Conservation (phyloP, 2,329 filamentous ascomycete genomes). For the Metarhizium robertsii region DNA sequence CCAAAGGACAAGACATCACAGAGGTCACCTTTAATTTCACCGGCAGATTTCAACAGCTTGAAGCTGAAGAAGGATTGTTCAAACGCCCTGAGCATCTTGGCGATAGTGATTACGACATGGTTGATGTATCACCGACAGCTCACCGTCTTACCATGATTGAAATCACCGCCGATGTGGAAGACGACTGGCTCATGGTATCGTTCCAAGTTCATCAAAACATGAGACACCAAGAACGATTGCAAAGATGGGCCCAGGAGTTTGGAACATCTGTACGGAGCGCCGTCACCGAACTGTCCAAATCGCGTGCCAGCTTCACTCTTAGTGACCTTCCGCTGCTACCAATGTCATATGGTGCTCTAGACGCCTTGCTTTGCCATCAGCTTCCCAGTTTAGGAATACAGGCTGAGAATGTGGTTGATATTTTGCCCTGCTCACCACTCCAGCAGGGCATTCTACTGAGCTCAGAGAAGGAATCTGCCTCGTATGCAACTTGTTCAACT, state of each 20-base stretch:
- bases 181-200: constrained; percentile 2
- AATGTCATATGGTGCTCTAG: neutral
- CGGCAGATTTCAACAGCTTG: constrained; percentile 31
- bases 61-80: constrained; percentile 20
- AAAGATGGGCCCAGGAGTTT: constrained; percentile 2
- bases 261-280: neutral
- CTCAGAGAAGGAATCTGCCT: neutral
- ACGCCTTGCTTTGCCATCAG: neutral
- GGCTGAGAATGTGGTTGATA: neutral
- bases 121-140: constrained; percentile 3
- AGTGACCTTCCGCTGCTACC: neutral
- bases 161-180: constrained; percentile 6
- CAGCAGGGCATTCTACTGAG: constrained; percentile 3
- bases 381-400: neutral
- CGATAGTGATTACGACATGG: neutral
- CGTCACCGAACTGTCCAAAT: neutral
- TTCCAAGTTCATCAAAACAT: constrained; percentile 6
- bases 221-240: constrained; percentile 3
- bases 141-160: constrained; percentile 5
- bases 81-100: neutral
- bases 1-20: constrained; percentile 24
- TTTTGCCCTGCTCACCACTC: constrained; percentile 2
- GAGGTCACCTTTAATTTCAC: constrained; percentile 42
- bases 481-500: neutral
- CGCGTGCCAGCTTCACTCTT: neutral